Percentiles rank a stretch among this genome's conserved stretches.
phyloP scores from a whole-genome alignment of 306 rosid genomes.

The Oxytropis ochrocephala region DNA sequence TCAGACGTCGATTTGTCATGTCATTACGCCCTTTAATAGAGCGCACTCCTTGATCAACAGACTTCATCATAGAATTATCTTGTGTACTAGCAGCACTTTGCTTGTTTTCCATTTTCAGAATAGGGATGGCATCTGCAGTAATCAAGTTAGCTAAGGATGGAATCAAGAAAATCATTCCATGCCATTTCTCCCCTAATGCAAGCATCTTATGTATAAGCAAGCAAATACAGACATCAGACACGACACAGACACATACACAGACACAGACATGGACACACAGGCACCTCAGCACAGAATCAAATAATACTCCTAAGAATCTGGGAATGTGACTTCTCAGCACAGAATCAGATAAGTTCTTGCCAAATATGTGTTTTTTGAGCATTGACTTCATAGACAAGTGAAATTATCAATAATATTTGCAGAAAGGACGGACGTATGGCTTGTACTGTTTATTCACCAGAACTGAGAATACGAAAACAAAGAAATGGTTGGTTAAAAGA shows the following conservation, averaged over 20 bases:
- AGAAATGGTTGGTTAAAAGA: background rate
- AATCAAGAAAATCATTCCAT: background rate
- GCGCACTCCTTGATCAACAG: conserved; percentile 38
- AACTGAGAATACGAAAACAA: background rate
- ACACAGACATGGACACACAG: no score
- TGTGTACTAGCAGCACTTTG: conserved; percentile 35
- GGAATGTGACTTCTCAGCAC: background rate
- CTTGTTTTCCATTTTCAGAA: conserved; percentile 53
- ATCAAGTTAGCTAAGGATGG: conserved; percentile 12
- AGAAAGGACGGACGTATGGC: background rate
- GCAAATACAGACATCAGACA: no score
- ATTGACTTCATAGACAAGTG: background rate
- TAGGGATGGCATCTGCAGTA: conserved; percentile 40
- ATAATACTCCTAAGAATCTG: background rate
- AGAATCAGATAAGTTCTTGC: background rate
- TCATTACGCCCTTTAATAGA: conserved; percentile 46
- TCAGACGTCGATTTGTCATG: conserved; percentile 55
- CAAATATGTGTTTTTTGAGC: background rate
- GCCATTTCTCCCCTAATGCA: background rate
- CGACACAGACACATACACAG: no score
- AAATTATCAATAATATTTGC: background rate
- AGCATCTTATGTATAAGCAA: conserved; percentile 15
- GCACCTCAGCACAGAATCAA: background rate
- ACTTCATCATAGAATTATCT: conserved; percentile 44
- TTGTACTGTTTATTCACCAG: background rate